Base-by-base conservation (phyloP, 192 early-diverging fungal species). In the Backusella macrospora region DNA sequence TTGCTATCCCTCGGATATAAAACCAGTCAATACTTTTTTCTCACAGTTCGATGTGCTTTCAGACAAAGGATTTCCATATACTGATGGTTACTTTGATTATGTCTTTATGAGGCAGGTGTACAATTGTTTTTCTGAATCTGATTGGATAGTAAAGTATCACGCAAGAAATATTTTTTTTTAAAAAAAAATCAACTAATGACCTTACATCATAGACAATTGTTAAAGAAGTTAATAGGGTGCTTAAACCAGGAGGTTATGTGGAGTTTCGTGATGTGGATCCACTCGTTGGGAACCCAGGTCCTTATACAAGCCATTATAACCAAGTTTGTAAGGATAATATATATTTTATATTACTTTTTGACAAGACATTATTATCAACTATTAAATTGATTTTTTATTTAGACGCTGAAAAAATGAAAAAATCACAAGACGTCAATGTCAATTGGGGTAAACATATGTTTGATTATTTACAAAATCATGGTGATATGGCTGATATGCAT, bases 221-320 rank as follows among this genome's bases (percentile, higher is more conserved):
- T 13, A 68, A 68, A 47, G 77, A 81, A 62, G n/a, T 73, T 43
- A 13, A 70, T 5, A 52, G 80, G 14, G 72, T 82, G 13, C 39
- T 76, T 2, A 79, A 79, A 72, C 83, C 83, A 16, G 78, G 80
- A 21, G 83, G 83, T 5, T 82, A 70, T 66, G 65, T 84, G 13
- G 83, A 84, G 70, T 43, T 84, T 6, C 63, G 70, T n/a, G 83
- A 84, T 39, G 34, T 77, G 9, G 65, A 78, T 55, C 73, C 70
- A 2, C 46, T 63, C 2, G 26, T 75, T 23, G 12, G 63, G 0
- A 26, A 70, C 64, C 34, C 55, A 14, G 78, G 78, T 15, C 66
- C 73, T 9, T 46, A 68, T 9, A 70, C 74, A 23, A 14, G 18
- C 10, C 18, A 42, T 0, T 37, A 15, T 10, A 38, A 18, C 16